phyloP scores from a whole-genome alignment of 768 basidiomycete genomes.

The Nevesoporus exiguus region DNA sequence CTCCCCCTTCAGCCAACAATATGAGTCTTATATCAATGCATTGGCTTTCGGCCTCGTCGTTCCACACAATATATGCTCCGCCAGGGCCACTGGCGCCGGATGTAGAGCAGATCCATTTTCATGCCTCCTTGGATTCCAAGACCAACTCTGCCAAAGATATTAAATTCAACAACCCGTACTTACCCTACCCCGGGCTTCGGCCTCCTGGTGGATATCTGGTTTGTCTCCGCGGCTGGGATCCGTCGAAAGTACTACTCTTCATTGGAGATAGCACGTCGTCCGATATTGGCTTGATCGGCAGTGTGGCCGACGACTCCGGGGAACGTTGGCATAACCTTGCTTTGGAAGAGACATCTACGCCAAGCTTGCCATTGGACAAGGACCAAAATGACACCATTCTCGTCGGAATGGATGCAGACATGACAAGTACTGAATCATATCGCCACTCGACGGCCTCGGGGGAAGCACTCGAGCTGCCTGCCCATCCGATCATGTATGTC shows the following conservation, averaged over 20 bases:
- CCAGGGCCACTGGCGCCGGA: conserved; percentile 38
- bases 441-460: conserved; percentile 38
- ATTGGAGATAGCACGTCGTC: conserved; percentile 50
- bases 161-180: conserved; percentile 37
- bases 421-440: conserved; percentile 49
- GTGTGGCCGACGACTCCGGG: conserved; percentile 22
- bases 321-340: conserved; percentile 44
- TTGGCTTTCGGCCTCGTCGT: conserved; percentile 70
- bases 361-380: conserved; percentile 65
- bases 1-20: conserved; percentile 49
- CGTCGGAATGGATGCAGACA: conserved; percentile 60
- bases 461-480: conserved; percentile 40
- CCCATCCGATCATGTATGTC: conserved; percentile 65
- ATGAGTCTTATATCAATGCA: conserved; percentile 48
- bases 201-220: conserved; percentile 43
- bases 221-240: conserved; percentile 43
- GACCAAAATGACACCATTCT: conserved; percentile 69
- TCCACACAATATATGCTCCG: conserved; percentile 61
- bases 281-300: conserved; percentile 47
- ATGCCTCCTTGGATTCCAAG: conserved; percentile 42
- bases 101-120: conserved; percentile 40
- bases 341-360: conserved; percentile 47
- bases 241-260: conserved; percentile 40
- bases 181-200: conserved; percentile 44
- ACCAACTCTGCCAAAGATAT: conserved; percentile 36